Conservation (phyloP, 495 filamentous ascomycete species). For the Penicillium egyptiacum region DNA sequence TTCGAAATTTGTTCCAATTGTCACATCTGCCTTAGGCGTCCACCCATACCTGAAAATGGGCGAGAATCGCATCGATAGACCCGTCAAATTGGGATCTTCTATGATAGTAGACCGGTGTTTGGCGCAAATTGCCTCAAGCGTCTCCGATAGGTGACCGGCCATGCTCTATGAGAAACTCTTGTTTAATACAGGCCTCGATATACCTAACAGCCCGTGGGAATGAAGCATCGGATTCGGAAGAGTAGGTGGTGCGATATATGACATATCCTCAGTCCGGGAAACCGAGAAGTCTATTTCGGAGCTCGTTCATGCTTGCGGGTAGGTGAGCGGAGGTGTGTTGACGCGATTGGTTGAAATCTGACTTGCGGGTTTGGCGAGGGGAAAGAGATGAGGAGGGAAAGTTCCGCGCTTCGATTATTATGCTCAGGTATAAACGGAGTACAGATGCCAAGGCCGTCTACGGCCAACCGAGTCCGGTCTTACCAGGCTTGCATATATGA, state of each 20-base stretch:
- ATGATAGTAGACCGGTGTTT: conserved; percentile 14
- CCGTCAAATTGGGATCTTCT: conserved; percentile 13
- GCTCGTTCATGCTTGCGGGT: too few species aligned
- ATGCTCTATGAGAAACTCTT: background rate
- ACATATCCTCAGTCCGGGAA: conserved; percentile 13
- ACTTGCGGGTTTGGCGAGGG: too few species aligned
- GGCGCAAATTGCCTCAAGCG: conserved; percentile 7
- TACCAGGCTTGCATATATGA: too few species aligned
- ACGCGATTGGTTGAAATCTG: too few species aligned
- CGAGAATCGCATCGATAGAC: conserved; percentile 16
- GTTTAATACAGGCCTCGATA: conserved; percentile 14
- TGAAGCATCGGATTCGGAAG: conserved; percentile 12
- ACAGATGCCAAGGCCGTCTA: too few species aligned
- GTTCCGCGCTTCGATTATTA: too few species aligned
- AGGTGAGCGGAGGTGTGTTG: too few species aligned
- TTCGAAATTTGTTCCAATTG: background rate
- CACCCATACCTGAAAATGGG: conserved; percentile 20
- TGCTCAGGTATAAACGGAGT: too few species aligned
- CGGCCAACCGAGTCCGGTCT: too few species aligned
- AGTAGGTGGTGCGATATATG: conserved; percentile 18
- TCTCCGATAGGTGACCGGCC: too few species aligned
- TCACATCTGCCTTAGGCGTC: conserved; percentile 11
- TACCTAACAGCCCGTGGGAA: conserved; percentile 14
- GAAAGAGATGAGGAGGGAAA: too few species aligned
- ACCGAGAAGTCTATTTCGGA: too few species aligned